Percentiles rank a stretch among this genome's conserved stretches.
phyloP scores from a whole-genome alignment of 1,284 basidiomycete genomes.

The Naganishia cerealis region DNA sequence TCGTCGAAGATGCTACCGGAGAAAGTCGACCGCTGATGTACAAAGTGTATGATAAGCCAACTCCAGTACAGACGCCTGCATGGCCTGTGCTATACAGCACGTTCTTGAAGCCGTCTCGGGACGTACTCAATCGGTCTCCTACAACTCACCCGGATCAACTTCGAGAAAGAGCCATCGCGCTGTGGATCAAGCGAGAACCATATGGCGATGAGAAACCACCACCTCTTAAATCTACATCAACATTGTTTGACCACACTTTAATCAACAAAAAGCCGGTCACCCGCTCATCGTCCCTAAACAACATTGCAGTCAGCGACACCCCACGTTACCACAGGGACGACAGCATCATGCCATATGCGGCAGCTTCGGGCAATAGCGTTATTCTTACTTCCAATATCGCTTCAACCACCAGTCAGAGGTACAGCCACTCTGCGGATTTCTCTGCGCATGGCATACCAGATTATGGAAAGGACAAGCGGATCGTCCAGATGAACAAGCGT shows the following conservation, averaged over 20 bases:
- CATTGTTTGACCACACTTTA: slow-evolving; percentile 19
- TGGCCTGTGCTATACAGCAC: slow-evolving; percentile 59
- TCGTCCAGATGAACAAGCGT: slow-evolving; percentile 53
- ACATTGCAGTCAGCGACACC: slow-evolving; percentile 57
- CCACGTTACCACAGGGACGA: slow-evolving; percentile 57
- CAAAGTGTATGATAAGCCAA: slow-evolving; percentile 56
- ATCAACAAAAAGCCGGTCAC: slow-evolving; percentile 56
- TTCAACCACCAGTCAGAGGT: slow-evolving; percentile 66
- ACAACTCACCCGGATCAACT: slow-evolving; percentile 42
- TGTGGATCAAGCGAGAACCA: slow-evolving; percentile 44
- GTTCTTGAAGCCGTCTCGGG: slow-evolving; percentile 47
- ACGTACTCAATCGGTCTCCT: slow-evolving; percentile 36
- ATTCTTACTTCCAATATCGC: slow-evolving; percentile 84
- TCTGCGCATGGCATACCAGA: slow-evolving; percentile 40
- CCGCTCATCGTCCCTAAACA: slow-evolving; percentile 74
- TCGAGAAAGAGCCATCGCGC: slow-evolving; percentile 45
- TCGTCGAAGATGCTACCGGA: slow-evolving; percentile 85
- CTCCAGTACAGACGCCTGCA: slow-evolving; percentile 6
- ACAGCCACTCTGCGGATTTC: slow-evolving; percentile 41
- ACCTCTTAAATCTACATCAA: slow-evolving; percentile 38
- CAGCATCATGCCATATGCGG: slow-evolving; percentile 58
- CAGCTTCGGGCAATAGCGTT: slow-evolving; percentile 93
- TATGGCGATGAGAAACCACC: slow-evolving; percentile 40
- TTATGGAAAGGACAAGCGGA: slow-evolving; percentile 48
- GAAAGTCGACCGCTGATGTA: slow-evolving; percentile 63